Conservation (phyloP, 1,284 basidiomycete species). For the Irpex sp. region DNA sequence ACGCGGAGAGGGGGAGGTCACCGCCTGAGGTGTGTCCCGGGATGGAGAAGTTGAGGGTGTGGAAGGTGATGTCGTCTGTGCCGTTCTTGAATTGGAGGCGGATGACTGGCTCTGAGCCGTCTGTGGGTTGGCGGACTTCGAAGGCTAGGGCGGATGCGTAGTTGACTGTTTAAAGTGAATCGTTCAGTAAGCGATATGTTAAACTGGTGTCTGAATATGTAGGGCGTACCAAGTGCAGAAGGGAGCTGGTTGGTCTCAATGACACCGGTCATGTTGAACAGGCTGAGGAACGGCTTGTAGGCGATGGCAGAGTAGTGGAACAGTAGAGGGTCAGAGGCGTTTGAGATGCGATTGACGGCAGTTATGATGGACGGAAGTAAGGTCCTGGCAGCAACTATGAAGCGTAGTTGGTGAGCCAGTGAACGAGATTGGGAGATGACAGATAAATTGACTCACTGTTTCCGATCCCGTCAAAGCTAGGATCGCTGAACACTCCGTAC, state of each 20-base stretch:
- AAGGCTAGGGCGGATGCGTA: constrained; percentile 42
- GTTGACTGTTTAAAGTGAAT: constrained; percentile 28
- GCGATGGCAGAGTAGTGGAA: constrained; percentile 40
- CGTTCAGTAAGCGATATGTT: background rate
- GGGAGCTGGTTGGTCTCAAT: constrained; percentile 33
- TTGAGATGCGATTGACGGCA: constrained; percentile 38
- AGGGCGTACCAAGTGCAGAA: constrained; percentile 30
- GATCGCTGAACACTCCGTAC: constrained; percentile 41
- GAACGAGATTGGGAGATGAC: too few species aligned
- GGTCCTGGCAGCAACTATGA: constrained; percentile 44
- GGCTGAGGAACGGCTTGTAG: constrained; percentile 53
- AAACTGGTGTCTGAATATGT: too few species aligned
- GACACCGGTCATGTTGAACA: constrained; percentile 49
- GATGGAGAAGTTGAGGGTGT: constrained; percentile 25
- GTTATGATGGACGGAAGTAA: constrained; percentile 42
- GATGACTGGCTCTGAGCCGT: constrained; percentile 33
- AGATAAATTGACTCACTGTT: too few species aligned
- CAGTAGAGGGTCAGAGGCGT: constrained; percentile 39
- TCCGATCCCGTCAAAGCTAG: constrained; percentile 36
- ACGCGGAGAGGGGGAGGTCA: constrained; percentile 53
- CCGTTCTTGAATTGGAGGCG: constrained; percentile 63
- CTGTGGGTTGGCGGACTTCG: constrained; percentile 33
- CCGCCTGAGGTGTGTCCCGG: constrained; percentile 24
- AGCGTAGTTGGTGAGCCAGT: too few species aligned
- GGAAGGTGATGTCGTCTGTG: constrained; percentile 31